Percentiles rank a stretch among this genome's conserved stretches.
These are phyloP conservation scores for Globisporangium rhizosaccharum DNA, from an alignment of 352 stramenopile species.

Conservation along the genomic window DNA sequence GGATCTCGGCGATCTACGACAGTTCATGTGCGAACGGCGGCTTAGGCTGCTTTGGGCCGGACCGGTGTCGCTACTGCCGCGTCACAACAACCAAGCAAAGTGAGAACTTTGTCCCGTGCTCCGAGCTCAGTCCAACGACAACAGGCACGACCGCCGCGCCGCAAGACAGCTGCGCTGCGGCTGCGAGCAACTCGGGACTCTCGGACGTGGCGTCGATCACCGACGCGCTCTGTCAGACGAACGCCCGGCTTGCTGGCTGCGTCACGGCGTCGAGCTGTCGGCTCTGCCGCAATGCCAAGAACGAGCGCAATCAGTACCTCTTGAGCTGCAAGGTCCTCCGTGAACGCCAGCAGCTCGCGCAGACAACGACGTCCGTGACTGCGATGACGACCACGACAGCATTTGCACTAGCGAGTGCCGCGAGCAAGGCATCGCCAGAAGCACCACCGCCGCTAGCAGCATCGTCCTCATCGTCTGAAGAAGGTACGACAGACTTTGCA, in stretches of 20 bases:
- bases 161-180: conserved; percentile 19
- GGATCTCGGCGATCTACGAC: conserved; percentile 25
- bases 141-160: conserved; percentile 13
- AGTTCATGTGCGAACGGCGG: conserved; percentile 20
- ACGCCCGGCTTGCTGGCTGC: conserved; percentile 32
- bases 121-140: conserved; percentile 4
- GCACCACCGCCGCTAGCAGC: too few relatives aligned
- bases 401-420: too few relatives aligned
- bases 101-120: conserved; percentile 19
- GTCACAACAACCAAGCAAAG: conserved; percentile 18
- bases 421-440: too few relatives aligned
- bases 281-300: conserved; percentile 54
- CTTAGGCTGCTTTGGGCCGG: conserved; percentile 24
- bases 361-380: background rate
- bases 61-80: conserved; percentile 25
- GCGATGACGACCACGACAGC: background rate
- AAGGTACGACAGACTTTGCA: background rate
- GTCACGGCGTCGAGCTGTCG: conserved; percentile 37
- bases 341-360: conserved; percentile 4
- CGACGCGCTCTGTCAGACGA: conserved; percentile 33
- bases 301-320: conserved; percentile 50
- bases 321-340: conserved; percentile 47
- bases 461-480: background rate
- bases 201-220: conserved; percentile 35
- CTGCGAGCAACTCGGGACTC: conserved; percentile 26